These are phyloP conservation scores for Seiridium unicorne DNA, from an alignment of 2,329 filamentous ascomycete species.

Conservation along the genomic window DNA sequence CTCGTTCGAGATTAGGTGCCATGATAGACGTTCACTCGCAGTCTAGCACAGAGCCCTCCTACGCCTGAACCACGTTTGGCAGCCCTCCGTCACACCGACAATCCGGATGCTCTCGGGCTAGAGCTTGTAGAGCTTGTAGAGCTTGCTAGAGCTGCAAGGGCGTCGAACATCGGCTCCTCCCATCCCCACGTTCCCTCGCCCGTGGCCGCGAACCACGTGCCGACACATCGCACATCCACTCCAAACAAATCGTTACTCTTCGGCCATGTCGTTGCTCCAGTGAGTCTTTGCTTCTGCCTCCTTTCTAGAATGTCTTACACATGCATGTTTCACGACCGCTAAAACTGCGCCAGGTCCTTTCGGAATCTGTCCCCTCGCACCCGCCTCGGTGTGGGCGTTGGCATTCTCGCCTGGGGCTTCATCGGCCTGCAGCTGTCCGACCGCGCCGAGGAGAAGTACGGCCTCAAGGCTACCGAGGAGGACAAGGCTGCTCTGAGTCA, in stretches of 20 bases:
- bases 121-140: background rate
- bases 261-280: slow-evolving; percentile 2
- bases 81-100: slow-evolving; percentile 2
- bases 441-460: slow-evolving; percentile 69
- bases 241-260: background rate
- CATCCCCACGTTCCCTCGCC: background rate
- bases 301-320: background rate
- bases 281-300: background rate
- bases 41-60: background rate
- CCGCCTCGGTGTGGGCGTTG: slow-evolving; percentile 69
- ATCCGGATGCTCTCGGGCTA: background rate
- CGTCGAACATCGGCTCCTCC: background rate
- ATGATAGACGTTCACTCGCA: background rate
- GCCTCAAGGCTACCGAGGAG: slow-evolving; percentile 68
- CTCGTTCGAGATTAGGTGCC: background rate
- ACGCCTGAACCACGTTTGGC: background rate
- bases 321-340: background rate
- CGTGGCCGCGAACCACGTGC: slow-evolving; percentile 6
- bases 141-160: background rate
- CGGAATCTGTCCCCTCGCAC: slow-evolving; percentile 68
- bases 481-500: slow-evolving; percentile 68
- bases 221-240: background rate
- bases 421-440: slow-evolving; percentile 74
- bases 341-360: slow-evolving; percentile 56
- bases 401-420: slow-evolving; percentile 73